Percentiles rank a stretch among this genome's conserved stretches.
Conservation (phyloP, 371 early-diverging fungal genomes). For the Saksenaea vasiformis region DNA sequence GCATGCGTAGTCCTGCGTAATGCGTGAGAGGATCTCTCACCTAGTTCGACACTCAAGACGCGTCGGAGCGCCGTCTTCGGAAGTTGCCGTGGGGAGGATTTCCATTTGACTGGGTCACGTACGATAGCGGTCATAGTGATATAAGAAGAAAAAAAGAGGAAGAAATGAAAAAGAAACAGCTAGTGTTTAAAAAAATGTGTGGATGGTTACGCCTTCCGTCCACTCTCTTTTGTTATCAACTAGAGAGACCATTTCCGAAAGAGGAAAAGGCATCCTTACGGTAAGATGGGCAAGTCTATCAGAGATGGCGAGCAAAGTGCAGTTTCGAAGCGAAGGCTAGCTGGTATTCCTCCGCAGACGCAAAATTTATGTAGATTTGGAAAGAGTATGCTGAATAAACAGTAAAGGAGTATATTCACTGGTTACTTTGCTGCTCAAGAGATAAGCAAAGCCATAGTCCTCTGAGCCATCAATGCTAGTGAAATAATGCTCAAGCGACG, state of each 20-base stretch:
- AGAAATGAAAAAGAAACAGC: not conserved
- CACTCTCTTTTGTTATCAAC: not conserved
- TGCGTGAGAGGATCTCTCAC: conserved; percentile 3
- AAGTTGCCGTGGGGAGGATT: not conserved
- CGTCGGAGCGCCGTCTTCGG: not conserved
- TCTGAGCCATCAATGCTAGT: too few relatives aligned
- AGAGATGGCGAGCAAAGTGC: too few relatives aligned
- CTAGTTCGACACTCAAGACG: conserved; percentile 1
- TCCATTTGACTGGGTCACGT: not conserved
- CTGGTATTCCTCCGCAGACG: too few relatives aligned
- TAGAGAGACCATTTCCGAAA: not conserved
- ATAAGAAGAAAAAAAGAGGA: not conserved
- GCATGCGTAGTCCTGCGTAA: not conserved
- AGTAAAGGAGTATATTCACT: too few relatives aligned
- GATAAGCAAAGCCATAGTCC: too few relatives aligned
- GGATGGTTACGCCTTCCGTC: not conserved
- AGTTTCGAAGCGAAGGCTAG: too few relatives aligned
- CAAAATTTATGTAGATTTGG: too few relatives aligned
- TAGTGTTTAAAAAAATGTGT: too few relatives aligned
- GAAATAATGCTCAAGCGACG: too few relatives aligned
- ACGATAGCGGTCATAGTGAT: not conserved
- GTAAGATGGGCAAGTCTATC: not conserved
- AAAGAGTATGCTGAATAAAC: too few relatives aligned
- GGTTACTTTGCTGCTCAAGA: too few relatives aligned
- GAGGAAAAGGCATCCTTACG: not conserved